Evolutionary conservation across 495 filamentous ascomycete genomes (phyloP), one percentile per base, ranked within the genome.

Genomic region (Hypoxylon fuscum): DNA sequence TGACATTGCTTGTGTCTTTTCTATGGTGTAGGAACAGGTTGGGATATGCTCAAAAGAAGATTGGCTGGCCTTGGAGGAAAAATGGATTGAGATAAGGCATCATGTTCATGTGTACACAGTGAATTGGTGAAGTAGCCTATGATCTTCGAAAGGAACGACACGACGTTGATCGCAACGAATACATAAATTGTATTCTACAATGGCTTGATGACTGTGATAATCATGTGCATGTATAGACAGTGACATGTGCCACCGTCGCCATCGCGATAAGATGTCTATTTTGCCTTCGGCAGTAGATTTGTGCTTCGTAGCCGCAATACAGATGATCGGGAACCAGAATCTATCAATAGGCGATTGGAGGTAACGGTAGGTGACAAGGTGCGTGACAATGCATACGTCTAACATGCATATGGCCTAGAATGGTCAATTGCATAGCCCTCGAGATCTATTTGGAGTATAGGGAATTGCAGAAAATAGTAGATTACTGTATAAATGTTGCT

Each of bases 331-430:
- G 35, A 5, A 15, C 27, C n/a, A n/a, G n/a, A n/a, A n/a, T n/a
- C n/a, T n/a, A 34, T 34, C 9, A 34, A 7, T 12, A 34, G 31
- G 31, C n/a, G n/a, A 34, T 34, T 14, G 35, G 35, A n/a, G 35
- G 11, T 15, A 27, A 27, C 8, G 25, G 8, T 8, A 27, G 25
- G 35, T 38, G 12, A 38, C 35, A 38, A 31, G 35, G 3, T 15
- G 35, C 14, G 14, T 38, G 31, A 22, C 34, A 25, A 35, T 45
- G 52, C 29, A 46, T 38, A n/a, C n/a, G 41, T 37, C 52, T 14
- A 55, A 25, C 20, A 8, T 45, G 38, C 51, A 55, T 50, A 27
- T 27, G 15, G 3, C 11, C 35, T 2, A 14, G 11, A 15, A 38
- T 12, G n/a, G 3, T 38, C 11, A 7, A 14, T 14, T 2, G 12